Base-by-base conservation (phyloP, 2,329 filamentous ascomycete species). In the Rhytidhysteron rufulum region DNA sequence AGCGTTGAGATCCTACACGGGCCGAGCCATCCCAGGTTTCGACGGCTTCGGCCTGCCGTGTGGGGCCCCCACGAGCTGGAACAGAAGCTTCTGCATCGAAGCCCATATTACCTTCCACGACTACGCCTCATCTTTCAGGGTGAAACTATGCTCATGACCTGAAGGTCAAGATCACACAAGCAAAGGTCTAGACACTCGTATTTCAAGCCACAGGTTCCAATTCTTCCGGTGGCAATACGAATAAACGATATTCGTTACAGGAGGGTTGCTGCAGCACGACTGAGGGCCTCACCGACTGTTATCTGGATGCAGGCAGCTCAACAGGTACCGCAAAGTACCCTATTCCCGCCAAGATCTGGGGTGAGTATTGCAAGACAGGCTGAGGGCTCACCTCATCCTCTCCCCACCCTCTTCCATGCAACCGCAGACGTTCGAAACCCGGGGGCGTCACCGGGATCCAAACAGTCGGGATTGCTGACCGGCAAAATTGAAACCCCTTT, bases 371-470 rank as follows among this genome's bases (percentile, higher is more conserved):
- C 45, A 50, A 45, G 50, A 55, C 30, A 41, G 21, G n/a, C 13
- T 34, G 41, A 46, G 42, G 44, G 42, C 34, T 50, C 45, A 39
- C 6, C 6, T 18, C 19, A n/a, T 15, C 15, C 15, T 35, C 29
- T 15, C 10, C 16, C 7, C 37, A 50, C 47, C 35, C 31, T 24
- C 41, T n/a, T n/a, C n/a, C n/a, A n/a, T n/a, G n/a, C n/a, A n/a
- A n/a, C n/a, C n/a, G n/a, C n/a, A n/a, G n/a, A n/a, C n/a, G n/a
- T n/a, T n/a, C n/a, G n/a, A n/a, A n/a, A n/a, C n/a, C n/a, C n/a
- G n/a, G 49, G 51, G 51, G 50, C 45, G 44, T 37, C 42, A 40
- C 49, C 51, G 44, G 40, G 47, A 55, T 42, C 55, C 55, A 57
- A 31, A 35, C 42, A 39, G 19, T 36, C 37, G 55, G 55, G 45